phyloP scores from a whole-genome alignment of 2,329 filamentous ascomycete genomes.

The Apiospora saccharicola region DNA sequence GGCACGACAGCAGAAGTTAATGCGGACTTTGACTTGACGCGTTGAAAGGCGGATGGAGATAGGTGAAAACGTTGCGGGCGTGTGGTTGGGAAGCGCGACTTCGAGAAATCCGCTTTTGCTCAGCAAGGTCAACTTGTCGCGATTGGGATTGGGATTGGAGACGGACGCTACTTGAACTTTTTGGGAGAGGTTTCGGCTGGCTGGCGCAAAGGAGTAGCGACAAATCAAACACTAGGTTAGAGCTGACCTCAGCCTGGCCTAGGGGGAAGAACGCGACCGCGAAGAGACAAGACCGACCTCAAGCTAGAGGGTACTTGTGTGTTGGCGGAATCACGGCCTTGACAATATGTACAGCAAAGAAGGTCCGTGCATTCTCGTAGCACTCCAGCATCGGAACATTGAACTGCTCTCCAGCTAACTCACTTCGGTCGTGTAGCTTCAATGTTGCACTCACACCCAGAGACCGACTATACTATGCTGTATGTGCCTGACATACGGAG shows the following conservation, averaged over 20 bases:
- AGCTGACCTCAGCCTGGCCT: slow-evolving; percentile 21
- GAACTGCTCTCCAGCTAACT: too few species aligned
- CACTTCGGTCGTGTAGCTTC: neutral
- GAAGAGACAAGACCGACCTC: slow-evolving; percentile 18
- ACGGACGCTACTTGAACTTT: slow-evolving; percentile 23
- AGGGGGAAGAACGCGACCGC: slow-evolving; percentile 14
- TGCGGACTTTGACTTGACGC: neutral
- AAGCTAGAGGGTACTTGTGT: neutral
- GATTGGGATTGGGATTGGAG: slow-evolving; percentile 14
- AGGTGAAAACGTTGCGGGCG: neutral
- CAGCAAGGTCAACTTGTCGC: slow-evolving; percentile 4
- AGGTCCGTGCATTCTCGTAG: neutral
- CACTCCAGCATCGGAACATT: too few species aligned
- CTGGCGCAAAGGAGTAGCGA: slow-evolving; percentile 20
- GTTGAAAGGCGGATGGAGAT: neutral
- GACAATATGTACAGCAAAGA: neutral
- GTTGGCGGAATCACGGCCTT: neutral
- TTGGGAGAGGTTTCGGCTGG: slow-evolving; percentile 21
- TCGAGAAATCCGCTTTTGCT: slow-evolving; percentile 17
- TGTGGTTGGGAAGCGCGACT: neutral
- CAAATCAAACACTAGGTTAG: slow-evolving; percentile 20
- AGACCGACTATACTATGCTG: neutral
- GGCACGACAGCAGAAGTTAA: slow-evolving; percentile 13
- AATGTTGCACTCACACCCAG: neutral
- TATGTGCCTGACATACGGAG: neutral